Evolutionary conservation across 2,329 filamentous ascomycete species (phyloP), one percentile per base, ranked within the genome.

Genomic region (Diaporthe australafricana): DNA sequence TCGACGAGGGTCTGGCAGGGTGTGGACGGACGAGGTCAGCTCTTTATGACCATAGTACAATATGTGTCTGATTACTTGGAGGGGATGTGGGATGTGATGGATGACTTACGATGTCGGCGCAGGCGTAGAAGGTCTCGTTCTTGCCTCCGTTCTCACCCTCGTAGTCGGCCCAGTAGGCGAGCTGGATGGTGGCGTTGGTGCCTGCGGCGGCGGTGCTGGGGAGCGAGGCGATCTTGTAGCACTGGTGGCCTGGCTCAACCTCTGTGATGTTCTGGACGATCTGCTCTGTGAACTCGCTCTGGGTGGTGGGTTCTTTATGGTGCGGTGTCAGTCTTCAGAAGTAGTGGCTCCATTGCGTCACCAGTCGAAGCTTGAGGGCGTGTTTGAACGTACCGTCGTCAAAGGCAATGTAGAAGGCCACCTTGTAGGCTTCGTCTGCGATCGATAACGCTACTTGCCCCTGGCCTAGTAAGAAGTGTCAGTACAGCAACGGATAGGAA

Each of bases 371-470:
- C 47, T 9, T 5, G n/a, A n/a, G 35, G 6, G n/a, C 5, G 32
- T 30, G 42, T 2, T 50, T 12, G 4, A 9, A 53, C 68, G 22
- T 22, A 71, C 71, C 53, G 35, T 68, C 56, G 22, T 70, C 67
- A 35, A 70, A 83, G 4, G 87, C 85, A 55, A 88, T 82, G n/a
- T 84, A 83, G 65, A 88, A 82, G 38, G 84, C 84, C 38, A 88
- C 81, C 48, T 84, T 83, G 78, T 83, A 87, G 11, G 86, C 86
- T 66, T 88, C 86, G 42, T 88, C 85, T 38, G 87, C 85, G 32
- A 87, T 83, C 17, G 84, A 85, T 16, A 89, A 78, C 12, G 87
- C 84, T 9, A 88, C 83, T 55, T 85, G 81, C 20, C 87, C 86
- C 73, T 87, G 85, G 45, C 83, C 86, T 87, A 57, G 20, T 42